Evolutionary conservation across 2,329 filamentous ascomycete species (phyloP).

Genomic region (Berkeleyomyces rouxiae): DNA sequence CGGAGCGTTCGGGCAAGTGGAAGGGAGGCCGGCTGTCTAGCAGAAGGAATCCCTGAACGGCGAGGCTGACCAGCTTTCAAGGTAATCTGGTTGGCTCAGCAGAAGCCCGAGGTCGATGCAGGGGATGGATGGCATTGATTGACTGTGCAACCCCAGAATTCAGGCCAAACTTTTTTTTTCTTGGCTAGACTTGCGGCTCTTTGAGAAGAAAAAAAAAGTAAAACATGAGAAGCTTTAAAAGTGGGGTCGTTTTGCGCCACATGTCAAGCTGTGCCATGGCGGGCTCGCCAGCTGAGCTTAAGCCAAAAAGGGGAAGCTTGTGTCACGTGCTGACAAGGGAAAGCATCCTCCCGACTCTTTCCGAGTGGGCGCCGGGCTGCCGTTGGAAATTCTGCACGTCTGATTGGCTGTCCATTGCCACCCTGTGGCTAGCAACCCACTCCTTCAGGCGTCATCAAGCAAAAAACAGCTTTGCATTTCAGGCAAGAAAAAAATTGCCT

Average conservation of each 20-base stretch:
- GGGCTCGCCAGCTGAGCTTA: background rate
- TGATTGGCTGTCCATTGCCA: slow-evolving; percentile 8
- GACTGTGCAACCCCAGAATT: slow-evolving; percentile 7
- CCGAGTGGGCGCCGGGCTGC: background rate
- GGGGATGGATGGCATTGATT: background rate
- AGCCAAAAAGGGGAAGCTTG: background rate
- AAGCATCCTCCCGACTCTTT: slow-evolving; percentile 9
- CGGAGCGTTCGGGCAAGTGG: background rate
- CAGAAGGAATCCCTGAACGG: background rate
- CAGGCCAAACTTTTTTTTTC: slow-evolving; percentile 4
- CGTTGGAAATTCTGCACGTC: slow-evolving; percentile 9
- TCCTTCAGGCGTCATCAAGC: slow-evolving; percentile 9
- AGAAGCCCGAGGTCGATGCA: background rate
- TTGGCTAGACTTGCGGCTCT: background rate
- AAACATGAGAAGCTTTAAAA: background rate
- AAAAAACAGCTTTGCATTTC: background rate
- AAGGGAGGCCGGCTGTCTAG: background rate
- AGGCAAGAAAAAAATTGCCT: background rate
- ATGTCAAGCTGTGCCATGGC: background rate
- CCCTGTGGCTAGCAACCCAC: slow-evolving; percentile 1
- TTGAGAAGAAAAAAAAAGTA: background rate
- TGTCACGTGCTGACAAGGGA: background rate
- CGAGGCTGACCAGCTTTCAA: slow-evolving; percentile 2
- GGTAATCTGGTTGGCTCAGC: background rate
- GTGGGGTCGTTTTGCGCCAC: slow-evolving; percentile 1